Percentiles rank a stretch among this genome's conserved stretches.
phyloP scores from a whole-genome alignment of 164 flowering plant species.

The Magnolia sinica region DNA sequence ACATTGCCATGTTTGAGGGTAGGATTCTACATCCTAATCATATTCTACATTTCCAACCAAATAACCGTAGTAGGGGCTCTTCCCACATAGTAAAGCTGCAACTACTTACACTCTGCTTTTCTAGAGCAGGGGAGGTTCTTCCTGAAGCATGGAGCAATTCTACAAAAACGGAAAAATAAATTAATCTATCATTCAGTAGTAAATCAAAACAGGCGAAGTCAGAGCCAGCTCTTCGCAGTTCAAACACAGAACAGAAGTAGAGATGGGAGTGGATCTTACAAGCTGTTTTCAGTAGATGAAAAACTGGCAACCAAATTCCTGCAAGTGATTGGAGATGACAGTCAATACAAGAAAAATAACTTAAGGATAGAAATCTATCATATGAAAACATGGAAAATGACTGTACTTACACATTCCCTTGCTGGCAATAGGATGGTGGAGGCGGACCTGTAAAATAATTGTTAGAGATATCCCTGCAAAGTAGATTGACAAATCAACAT shows the following conservation, averaged over 20 bases:
- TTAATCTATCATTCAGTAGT: not conserved
- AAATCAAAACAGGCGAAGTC: not conserved
- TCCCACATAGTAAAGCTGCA: not conserved
- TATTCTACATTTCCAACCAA: too few relatives aligned
- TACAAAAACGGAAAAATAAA: not conserved
- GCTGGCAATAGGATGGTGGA: not conserved
- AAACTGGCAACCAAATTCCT: slow-evolving; percentile 14
- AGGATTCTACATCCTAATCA: too few relatives aligned
- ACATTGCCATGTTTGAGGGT: too few relatives aligned
- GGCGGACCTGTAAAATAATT: slow-evolving; percentile 10
- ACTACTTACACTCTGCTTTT: slow-evolving; percentile 35
- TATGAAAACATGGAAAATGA: not conserved
- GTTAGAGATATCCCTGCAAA: slow-evolving; percentile 26
- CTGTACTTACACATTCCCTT: not conserved
- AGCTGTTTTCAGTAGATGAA: slow-evolving; percentile 6
- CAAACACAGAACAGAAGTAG: not conserved
- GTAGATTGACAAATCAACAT: not conserved
- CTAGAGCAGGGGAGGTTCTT: slow-evolving; percentile 25
- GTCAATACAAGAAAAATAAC: not conserved
- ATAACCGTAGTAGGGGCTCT: too few relatives aligned
- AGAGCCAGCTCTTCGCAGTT: not conserved
- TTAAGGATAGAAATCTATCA: not conserved
- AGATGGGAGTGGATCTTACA: not conserved
- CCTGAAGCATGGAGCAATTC: slow-evolving; percentile 26
- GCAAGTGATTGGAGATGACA: not conserved